These are phyloP conservation scores for Aulographum hederae DNA, from an alignment of 2,329 filamentous ascomycete species.

Conservation along the genomic window DNA sequence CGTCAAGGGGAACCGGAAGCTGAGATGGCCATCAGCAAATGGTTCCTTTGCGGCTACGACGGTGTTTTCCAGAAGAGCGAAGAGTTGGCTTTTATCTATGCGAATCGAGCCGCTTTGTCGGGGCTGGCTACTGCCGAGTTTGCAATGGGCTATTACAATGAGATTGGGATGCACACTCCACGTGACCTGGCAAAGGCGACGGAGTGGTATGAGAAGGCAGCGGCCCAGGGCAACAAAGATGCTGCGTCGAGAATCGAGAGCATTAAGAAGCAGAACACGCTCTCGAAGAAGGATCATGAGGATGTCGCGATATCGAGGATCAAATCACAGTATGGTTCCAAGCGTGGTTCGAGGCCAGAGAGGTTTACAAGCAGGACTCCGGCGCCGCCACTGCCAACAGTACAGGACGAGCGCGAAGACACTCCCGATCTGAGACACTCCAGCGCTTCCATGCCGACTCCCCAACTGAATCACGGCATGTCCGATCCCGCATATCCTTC, in stretches of 20 bases:
- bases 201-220: conserved; percentile 79
- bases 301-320: conserved; percentile 77
- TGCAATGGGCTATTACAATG: conserved; percentile 91
- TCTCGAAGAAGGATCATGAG: conserved; percentile 86
- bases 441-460: conserved; percentile 10
- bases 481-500: too few relatives aligned
- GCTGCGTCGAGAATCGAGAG: conserved; percentile 67
- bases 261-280: conserved; percentile 61
- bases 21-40: conserved; percentile 91
- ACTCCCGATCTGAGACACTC: neutral
- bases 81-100: conserved; percentile 79
- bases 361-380: conserved; percentile 15
- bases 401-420: conserved; percentile 13
- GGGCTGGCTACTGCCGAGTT: conserved; percentile 87
- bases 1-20: conserved; percentile 86
- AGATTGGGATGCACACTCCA: conserved; percentile 85
- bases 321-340: conserved; percentile 37
- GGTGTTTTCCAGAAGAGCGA: conserved; percentile 90
- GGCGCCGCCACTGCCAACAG: conserved; percentile 19
- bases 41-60: conserved; percentile 94
- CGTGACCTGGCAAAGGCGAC: conserved; percentile 67
- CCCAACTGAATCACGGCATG: conserved; percentile 7
- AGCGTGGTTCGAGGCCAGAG: conserved; percentile 27
- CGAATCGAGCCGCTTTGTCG: conserved; percentile 63
- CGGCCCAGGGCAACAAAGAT: conserved; percentile 82